phyloP scores from a whole-genome alignment of 345 rosid genomes.

The Erysimum cheiranthoides region DNA sequence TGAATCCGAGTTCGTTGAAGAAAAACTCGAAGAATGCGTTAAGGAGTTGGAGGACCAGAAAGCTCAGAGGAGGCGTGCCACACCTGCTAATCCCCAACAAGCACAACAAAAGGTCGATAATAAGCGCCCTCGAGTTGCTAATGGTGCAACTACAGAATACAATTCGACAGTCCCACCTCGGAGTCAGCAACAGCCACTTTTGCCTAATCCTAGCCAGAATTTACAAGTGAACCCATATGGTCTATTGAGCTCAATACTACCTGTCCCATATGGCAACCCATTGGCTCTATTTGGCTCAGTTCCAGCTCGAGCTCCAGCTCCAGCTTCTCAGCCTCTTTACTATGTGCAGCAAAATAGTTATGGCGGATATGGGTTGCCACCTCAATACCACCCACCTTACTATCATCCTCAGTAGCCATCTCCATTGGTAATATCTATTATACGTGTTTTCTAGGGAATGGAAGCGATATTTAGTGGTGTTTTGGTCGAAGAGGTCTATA shows the following conservation, averaged over 20 bases:
- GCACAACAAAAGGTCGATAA: not conserved
- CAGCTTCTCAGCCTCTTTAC: conserved; percentile 47
- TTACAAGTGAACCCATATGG: conserved; percentile 52
- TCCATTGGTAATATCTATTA: not conserved
- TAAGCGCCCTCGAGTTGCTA: conserved; percentile 30
- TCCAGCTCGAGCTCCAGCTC: conserved; percentile 43
- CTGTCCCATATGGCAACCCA: conserved; percentile 52
- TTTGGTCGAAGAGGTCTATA: conserved; percentile 12
- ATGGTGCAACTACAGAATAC: not conserved
- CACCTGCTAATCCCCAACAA: conserved; percentile 43
- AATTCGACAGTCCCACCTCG: conserved; percentile 1
- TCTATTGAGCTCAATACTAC: conserved; percentile 42
- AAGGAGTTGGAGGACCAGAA: conserved; percentile 66
- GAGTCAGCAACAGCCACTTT: conserved; percentile 35
- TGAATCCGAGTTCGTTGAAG: conserved; percentile 52
- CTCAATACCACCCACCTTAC: conserved; percentile 58
- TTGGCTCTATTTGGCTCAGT: conserved; percentile 44
- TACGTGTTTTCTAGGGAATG: not conserved
- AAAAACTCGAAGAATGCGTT: conserved; percentile 54
- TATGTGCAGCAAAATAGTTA: conserved; percentile 47
- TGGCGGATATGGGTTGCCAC: conserved; percentile 50
- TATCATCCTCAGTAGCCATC: conserved; percentile 55
- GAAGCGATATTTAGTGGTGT: not conserved
- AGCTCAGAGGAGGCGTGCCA: conserved; percentile 51
- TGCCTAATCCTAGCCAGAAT: conserved; percentile 39